A percentile compares a stretch with the other conserved stretches of the same genome.
Evolutionary conservation across 2,329 filamentous ascomycete genomes (phyloP).

Genomic region (Gyromitra esculenta): DNA sequence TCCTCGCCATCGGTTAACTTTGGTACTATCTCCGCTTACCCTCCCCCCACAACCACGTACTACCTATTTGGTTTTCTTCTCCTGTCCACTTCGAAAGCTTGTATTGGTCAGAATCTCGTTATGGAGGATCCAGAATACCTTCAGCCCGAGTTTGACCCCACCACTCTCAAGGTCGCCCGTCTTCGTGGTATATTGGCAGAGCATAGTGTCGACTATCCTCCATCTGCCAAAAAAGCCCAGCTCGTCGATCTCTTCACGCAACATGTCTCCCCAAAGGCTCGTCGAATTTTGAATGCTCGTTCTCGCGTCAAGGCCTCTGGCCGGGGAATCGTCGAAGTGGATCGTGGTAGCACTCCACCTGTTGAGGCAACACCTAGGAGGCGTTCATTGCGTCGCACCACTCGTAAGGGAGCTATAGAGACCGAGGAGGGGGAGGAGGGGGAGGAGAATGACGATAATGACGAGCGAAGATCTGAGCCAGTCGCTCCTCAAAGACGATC

Average conservation of each 20-base stretch:
- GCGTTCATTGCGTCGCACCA: conserved; percentile 66
- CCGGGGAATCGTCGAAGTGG: conserved; percentile 78
- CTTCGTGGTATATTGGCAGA: conserved; percentile 90
- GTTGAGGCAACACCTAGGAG: conserved; percentile 54
- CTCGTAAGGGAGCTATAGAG: conserved; percentile 71
- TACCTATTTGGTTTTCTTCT: conserved; percentile 5
- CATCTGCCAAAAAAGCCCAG: conserved; percentile 89
- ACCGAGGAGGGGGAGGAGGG: conserved; percentile 68
- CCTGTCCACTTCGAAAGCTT: conserved; percentile 19
- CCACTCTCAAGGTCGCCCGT: conserved; percentile 82
- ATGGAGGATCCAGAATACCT: conserved; percentile 73
- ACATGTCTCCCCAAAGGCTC: conserved; percentile 79
- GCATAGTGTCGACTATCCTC: conserved; percentile 85
- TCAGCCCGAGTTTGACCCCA: conserved; percentile 84
- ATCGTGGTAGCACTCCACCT: conserved; percentile 60
- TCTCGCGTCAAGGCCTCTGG: conserved; percentile 85
- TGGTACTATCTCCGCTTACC: not conserved
- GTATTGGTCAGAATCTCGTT: conserved; percentile 14
- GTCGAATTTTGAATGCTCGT: conserved; percentile 77
- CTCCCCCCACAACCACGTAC: not conserved
- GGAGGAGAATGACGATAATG: conserved; percentile 68
- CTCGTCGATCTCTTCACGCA: conserved; percentile 85
- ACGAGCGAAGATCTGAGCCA: conserved; percentile 59
- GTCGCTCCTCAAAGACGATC: conserved; percentile 62
- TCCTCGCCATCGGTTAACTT: not conserved